Evolutionary conservation across 1,284 basidiomycete genomes (phyloP).

Genomic region (Stygiomarasmius scandens): DNA sequence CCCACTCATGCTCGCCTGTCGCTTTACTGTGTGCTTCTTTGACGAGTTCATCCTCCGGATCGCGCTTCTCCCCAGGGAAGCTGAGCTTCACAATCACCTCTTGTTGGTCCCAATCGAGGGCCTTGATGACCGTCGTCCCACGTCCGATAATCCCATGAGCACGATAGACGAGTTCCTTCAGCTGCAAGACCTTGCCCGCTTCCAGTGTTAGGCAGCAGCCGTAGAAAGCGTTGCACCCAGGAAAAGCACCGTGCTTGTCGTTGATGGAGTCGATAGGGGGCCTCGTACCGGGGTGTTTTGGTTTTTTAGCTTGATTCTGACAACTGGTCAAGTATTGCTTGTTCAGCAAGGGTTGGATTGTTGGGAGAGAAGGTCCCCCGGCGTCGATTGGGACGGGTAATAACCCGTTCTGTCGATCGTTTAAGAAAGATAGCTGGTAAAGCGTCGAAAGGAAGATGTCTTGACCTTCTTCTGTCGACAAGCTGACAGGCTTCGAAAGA

Average conservation of each 20-base stretch:
- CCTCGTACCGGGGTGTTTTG: too few relatives aligned
- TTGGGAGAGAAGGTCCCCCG: background rate
- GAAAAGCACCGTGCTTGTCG: background rate
- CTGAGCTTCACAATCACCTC: slow-evolving; percentile 2
- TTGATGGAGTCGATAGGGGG: too few relatives aligned
- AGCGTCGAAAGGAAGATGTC: background rate
- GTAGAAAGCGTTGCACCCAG: background rate
- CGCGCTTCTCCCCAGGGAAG: background rate
- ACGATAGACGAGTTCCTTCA: background rate
- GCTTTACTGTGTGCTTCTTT: background rate
- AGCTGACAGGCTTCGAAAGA: background rate
- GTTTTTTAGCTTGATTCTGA: background rate
- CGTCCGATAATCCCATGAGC: slow-evolving; percentile 3
- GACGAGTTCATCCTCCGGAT: background rate
- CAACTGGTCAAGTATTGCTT: too few relatives aligned
- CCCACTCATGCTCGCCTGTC: background rate
- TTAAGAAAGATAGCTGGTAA: background rate
- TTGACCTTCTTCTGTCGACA: background rate
- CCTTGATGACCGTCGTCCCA: background rate
- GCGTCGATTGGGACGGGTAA: background rate
- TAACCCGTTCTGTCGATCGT: background rate
- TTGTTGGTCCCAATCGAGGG: background rate
- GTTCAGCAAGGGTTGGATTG: too few relatives aligned
- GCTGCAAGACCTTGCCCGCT: background rate
- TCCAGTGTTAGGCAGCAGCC: background rate